phyloP scores from a whole-genome alignment of 2,329 filamentous ascomycete genomes.

The Colletotrichum cereale region DNA sequence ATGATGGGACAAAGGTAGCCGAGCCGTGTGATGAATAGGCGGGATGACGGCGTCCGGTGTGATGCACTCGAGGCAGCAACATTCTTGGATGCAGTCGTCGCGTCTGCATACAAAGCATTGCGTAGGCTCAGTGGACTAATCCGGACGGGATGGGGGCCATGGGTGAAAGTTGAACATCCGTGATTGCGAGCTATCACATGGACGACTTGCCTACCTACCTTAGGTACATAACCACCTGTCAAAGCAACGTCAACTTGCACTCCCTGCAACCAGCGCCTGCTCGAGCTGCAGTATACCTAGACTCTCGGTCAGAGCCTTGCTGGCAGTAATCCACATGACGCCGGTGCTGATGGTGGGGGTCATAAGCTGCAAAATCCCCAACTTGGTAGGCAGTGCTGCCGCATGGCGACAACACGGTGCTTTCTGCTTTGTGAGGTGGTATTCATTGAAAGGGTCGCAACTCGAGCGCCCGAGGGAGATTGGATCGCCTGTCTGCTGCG shows the following conservation, averaged over 20 bases:
- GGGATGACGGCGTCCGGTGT: not conserved
- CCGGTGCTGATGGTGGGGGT: not conserved
- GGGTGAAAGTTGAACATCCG: not conserved
- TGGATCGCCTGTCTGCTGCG: no score
- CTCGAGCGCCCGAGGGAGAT: not conserved
- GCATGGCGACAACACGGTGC: not conserved
- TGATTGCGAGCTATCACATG: not conserved
- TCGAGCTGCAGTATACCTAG: not conserved
- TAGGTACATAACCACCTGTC: not conserved
- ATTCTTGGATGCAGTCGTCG: not conserved
- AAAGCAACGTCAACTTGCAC: not conserved
- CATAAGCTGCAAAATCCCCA: not conserved
- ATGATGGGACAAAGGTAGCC: not conserved
- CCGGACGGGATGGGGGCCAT: not conserved
- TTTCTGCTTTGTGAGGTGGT: not conserved
- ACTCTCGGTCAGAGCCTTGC: not conserved
- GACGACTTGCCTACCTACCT: not conserved
- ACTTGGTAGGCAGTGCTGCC: not conserved
- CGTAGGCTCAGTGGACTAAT: no score
- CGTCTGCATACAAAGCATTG: not conserved
- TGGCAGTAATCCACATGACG: not conserved
- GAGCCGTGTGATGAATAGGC: not conserved
- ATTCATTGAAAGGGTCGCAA: not conserved
- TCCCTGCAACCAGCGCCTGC: not conserved
- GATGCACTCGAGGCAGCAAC: not conserved